A percentile compares a stretch with the other conserved stretches of the same genome.
phyloP scores from a whole-genome alignment of 139 green algal species.

The Marvania coccoides region DNA sequence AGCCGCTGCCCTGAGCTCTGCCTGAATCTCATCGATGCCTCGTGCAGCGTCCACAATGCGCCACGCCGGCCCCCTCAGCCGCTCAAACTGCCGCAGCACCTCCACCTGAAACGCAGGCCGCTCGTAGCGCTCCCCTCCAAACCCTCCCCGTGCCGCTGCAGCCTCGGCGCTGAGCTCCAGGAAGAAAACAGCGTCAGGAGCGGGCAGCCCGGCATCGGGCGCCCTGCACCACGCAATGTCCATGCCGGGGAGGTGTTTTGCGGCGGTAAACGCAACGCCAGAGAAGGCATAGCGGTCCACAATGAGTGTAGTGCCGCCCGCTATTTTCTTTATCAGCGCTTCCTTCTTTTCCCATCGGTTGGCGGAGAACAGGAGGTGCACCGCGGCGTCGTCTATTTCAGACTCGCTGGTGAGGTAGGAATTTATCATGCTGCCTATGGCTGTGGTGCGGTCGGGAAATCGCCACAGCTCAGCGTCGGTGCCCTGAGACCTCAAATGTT shows the following conservation, averaged over 20 bases:
- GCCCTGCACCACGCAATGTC: slow-evolving; percentile 68
- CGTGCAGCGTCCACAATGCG: slow-evolving; percentile 4
- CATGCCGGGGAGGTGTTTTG: slow-evolving; percentile 67
- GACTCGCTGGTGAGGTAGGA: slow-evolving; percentile 65
- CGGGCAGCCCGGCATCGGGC: slow-evolving; percentile 64
- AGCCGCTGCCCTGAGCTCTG: slow-evolving; percentile 12
- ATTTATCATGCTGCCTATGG: slow-evolving; percentile 79
- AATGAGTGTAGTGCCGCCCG: slow-evolving; percentile 74
- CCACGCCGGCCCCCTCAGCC: background rate
- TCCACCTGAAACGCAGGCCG: slow-evolving; percentile 54
- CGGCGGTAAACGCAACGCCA: slow-evolving; percentile 84
- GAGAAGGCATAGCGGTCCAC: slow-evolving; percentile 91
- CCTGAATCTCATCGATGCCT: slow-evolving; percentile 18
- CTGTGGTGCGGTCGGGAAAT: slow-evolving; percentile 87
- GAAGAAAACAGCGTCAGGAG: slow-evolving; percentile 81
- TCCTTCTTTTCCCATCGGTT: slow-evolving; percentile 90
- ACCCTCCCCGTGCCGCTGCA: slow-evolving; percentile 62
- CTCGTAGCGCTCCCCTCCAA: slow-evolving; percentile 86
- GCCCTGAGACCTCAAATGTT: slow-evolving; percentile 46
- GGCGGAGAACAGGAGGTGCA: slow-evolving; percentile 91
- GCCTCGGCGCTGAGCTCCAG: slow-evolving; percentile 54
- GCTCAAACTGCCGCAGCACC: slow-evolving; percentile 21
- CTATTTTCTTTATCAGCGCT: slow-evolving; percentile 52
- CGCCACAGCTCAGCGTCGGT: slow-evolving; percentile 66
- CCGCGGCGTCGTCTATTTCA: slow-evolving; percentile 62